Base-by-base conservation (phyloP, 1,139 yeast species). In the Taphrina confusa region DNA sequence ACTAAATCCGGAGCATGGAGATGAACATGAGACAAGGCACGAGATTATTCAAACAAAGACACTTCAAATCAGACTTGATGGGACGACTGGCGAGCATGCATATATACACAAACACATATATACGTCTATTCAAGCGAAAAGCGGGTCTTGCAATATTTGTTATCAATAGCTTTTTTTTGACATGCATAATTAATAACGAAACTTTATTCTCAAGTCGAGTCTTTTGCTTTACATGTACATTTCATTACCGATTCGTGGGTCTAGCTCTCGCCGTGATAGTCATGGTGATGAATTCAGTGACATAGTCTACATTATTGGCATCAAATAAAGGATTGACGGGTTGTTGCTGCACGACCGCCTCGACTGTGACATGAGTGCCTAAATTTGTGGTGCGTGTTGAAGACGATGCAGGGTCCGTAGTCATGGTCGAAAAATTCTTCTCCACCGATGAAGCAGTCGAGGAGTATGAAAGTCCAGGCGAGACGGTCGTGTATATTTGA, bases 1-100 rank as follows among this genome's bases (percentile, higher is more conserved):
- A 27, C 51, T 36, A 46, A 37, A 12, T 44, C 51, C 2, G 58
- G 58, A 1, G 49, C 58, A 6, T 54, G 58, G 58, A 45, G 58
- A 44, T 54, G 25, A 52, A 18, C 37, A 33, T 12, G n/a, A 12
- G 14, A 33, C 14, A 12, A 33, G 11, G 16, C 6, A 12, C 37
- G 33, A 28, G 33, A 11, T 28, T 28, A 11, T 33, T 5, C n/a
- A 33, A 33, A n/a, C n/a, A n/a, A n/a, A n/a, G n/a, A n/a, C n/a
- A n/a, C n/a, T n/a, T n/a, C n/a, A n/a, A n/a, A n/a, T n/a, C n/a
- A n/a, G n/a, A n/a, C n/a, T n/a, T n/a, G n/a, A n/a, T n/a, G n/a
- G n/a, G 37, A 33, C n/a, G 42, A 18, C 18, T 18, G 42, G 20
- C 42, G 42, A 37, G 42, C 42, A 37, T 18, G 9, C n/a, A 14